Conservation (phyloP, 73 alveolate species). For the Tetrahymena borealis region DNA sequence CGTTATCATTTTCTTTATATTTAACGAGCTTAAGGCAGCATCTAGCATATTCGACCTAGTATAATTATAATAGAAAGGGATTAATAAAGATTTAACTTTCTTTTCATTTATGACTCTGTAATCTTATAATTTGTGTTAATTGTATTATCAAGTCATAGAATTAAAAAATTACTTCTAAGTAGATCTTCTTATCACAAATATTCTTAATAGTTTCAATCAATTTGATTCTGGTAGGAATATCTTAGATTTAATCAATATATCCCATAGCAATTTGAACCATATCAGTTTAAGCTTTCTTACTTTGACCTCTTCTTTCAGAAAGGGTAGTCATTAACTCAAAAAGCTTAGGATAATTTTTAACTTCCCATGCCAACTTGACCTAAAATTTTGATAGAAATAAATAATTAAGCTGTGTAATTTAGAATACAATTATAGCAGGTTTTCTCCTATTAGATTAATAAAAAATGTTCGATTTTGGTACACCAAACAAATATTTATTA, state of each 20-base stretch:
- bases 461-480: too few species aligned
- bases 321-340: constrained; percentile 53
- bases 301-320: constrained; percentile 67
- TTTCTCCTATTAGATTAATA: too few species aligned
- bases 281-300: constrained; percentile 67
- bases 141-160: not conserved
- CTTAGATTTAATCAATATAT: constrained; percentile 48
- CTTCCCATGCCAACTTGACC: constrained; percentile 52
- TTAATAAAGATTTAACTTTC: not conserved
- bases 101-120: too few species aligned
- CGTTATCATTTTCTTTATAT: constrained; percentile 66
- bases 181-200: constrained; percentile 77
- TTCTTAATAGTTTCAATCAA: constrained; percentile 56
- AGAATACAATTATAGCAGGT: too few species aligned
- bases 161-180: constrained; percentile 43
- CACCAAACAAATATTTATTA: too few species aligned
- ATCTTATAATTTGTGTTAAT: too few species aligned
- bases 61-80: not conserved
- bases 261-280: constrained; percentile 59
- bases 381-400: too few species aligned
- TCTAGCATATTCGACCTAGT: constrained; percentile 69
- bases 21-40: constrained; percentile 57
- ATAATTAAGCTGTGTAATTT: too few species aligned
- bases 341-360: constrained; percentile 42
- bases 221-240: constrained; percentile 48